Evolutionary conservation across 2,329 filamentous ascomycete species (phyloP), one percentile per base, ranked within the genome.

Genomic region (Drechslerella coelobrocha): DNA sequence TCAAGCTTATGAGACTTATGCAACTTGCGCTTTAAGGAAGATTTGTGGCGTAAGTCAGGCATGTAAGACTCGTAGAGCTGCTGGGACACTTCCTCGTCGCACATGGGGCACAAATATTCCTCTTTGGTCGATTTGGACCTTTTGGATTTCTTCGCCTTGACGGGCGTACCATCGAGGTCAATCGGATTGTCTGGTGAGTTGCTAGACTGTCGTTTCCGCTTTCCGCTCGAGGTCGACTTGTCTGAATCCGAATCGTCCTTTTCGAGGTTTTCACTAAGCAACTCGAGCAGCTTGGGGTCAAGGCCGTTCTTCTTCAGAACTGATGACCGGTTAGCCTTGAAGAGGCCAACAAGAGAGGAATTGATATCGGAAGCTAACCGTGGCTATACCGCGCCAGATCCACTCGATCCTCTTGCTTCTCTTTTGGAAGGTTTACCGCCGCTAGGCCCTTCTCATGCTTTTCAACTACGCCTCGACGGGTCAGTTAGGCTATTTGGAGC

Each of bases 11-110:
- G 68, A 3, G 61, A 66, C 19, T 53, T 66, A 31, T 72, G 68
- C n/a, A 72, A 45, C 27, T 63, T 62, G 8, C 66, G 66, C 23
- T 62, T 59, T 12, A 71, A 29, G 1, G 48, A 34, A 23, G 55
- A 34, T 21, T 63, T 71, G 27, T 63, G 56, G 6, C 34, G 53
- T 23, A 71, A 29, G n/a, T 71, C 66, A 1, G 66, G 66, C 53
- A 71, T 52, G 24, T 71, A 71, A 1, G 66, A 71, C 54, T 71
- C 66, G 54, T 71, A 71, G 7, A 71, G 52, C 12, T 62, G 45
- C 12, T 63, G 29, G 2, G 66, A 51, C 14, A 71, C 59, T 23
- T 71, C 59, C 17, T 71, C 59, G 12, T 63, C 53, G 27, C 66
- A 71, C 59, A 71, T 60, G 3, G 53, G 57, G 21, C 66, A 71